Base-by-base conservation (phyloP, 192 early-diverging fungal genomes). In the Rhizophlyctis rosea region DNA sequence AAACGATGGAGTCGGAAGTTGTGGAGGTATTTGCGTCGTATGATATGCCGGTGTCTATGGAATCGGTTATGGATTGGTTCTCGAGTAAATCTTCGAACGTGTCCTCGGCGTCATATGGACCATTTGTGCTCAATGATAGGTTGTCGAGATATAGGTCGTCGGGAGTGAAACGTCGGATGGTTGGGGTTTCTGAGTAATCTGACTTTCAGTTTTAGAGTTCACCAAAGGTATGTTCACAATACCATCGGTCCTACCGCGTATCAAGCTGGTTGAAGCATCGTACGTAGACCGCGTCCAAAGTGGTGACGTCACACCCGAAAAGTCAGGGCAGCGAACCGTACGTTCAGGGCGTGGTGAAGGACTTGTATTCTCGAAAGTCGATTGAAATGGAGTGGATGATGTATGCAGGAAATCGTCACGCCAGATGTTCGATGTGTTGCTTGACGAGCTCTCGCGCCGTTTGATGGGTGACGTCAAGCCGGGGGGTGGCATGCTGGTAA, bases 1-100 rank as follows among this genome's bases (percentile, higher is more conserved):
- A 67, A n/a, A 70, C 62, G 34, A 62, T 34, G 18, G 74, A 76
- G 53, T 44, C 39, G 18, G 7, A 13, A 18, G 39, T 44, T 18
- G 39, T 44, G 39, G 39, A 13, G 7, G 39, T 13, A 18, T 44
- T 44, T 44, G 7, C 39, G 7, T 44, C 39, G 39, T 44, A 44
- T 13, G 39, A 44, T 18, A 44, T 44, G 7, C 39, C 39, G 18
- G 39, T 44, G 9, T 18, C 39, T 7, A 44, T 7, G 18, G 39
- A 44, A 44, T 44, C 39, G 18, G 39, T 44, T 13, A 44, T 7
- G 18, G 39, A 44, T 44, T 44, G 39, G 18, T 18, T 44, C 39
- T 44, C 39, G 18, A 44, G 18, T 44, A 44, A 13, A 13, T 44
- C 39, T 7, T 44, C 39, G 18, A 44, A 44, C 7, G n/a, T n/a